Evolutionary conservation across 805 yeast genomes (phyloP), one percentile per base, ranked within the genome.

Genomic region (Barnettozyma californica): DNA sequence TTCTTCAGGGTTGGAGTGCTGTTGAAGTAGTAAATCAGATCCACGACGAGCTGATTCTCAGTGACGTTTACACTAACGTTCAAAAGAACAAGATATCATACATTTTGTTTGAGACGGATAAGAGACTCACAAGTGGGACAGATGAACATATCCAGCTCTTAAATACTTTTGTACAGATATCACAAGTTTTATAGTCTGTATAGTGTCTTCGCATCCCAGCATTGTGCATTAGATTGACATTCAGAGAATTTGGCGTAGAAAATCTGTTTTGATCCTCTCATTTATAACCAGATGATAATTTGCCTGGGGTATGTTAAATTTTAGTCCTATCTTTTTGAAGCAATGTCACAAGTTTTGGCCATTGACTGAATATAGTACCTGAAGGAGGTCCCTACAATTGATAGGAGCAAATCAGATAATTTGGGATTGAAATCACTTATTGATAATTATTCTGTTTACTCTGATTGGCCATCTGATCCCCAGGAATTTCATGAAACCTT

Each of bases 81-180:
- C 80, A 80, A 51, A 94, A 92, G 62, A 86, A 81, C 60, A 59
- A 66, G 41, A 76, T 89, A 10, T 77, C 96, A 0, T 67, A 73
- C 60, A 66, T 80, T 6, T 65, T 94, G 23, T 88, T 90, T 57
- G 84, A 81, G 39, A 75, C 88, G 0, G 98, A 92, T 64, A 76
- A 79, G 44, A 76, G 82, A 46, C 70, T 92, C 47, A 76, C 82
- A 46, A 88, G 82, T 60, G 99, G 99, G 14, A 80, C 96, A 4
- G 95, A 90, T 59, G 99, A 92, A 63, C 88, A 86, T 50, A 69
- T 92, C 26, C 96, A 87, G 58, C 60, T 94, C 20, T 73, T 92
- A 55, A 85, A 87, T 57, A 71, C 89, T 55, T 58, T 80, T 27
- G 59, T 77, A 10, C 73, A 78, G 53, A 67, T 83, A n/a, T 73